phyloP scores from a whole-genome alignment of 2,329 filamentous ascomycete genomes.

The Endothia cerciana region DNA sequence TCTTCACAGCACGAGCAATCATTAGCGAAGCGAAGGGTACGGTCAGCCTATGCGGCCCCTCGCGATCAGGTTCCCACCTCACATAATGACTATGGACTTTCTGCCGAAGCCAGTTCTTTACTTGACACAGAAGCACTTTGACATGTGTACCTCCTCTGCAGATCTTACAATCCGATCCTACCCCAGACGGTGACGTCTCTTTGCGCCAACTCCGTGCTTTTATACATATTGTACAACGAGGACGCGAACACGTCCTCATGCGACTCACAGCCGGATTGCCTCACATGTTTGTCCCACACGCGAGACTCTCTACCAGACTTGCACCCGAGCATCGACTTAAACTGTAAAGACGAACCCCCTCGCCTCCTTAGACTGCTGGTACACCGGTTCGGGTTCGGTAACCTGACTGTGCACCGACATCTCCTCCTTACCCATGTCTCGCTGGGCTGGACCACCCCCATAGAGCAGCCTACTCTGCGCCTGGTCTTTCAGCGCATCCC shows the following conservation, averaged over 20 bases:
- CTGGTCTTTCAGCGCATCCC: slow-evolving; percentile 43
- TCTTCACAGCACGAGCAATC: not conserved
- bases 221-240: not conserved
- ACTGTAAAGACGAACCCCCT: slow-evolving; percentile 5
- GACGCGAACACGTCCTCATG: not conserved
- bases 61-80: too few relatives aligned
- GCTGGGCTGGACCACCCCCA: not conserved
- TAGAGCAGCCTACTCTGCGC: slow-evolving; percentile 44
- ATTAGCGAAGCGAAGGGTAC: too few relatives aligned
- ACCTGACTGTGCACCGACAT: slow-evolving; percentile 5
- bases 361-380: slow-evolving; percentile 16
- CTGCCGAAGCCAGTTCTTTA: not conserved
- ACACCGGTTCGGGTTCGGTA: slow-evolving; percentile 13
- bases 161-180: not conserved
- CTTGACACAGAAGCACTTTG: not conserved
- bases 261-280: not conserved
- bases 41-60: too few relatives aligned
- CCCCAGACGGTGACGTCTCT: not conserved
- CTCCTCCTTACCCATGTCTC: slow-evolving; percentile 10
- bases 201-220: not conserved
- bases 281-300: too few relatives aligned
- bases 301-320: not conserved
- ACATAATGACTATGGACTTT: not conserved
- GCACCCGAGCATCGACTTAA: not conserved
- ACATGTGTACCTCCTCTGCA: not conserved